Evolutionary conservation across 2,329 filamentous ascomycete genomes (phyloP), one percentile per base, ranked within the genome.

Genomic region (Sclerotinia subarctica): DNA sequence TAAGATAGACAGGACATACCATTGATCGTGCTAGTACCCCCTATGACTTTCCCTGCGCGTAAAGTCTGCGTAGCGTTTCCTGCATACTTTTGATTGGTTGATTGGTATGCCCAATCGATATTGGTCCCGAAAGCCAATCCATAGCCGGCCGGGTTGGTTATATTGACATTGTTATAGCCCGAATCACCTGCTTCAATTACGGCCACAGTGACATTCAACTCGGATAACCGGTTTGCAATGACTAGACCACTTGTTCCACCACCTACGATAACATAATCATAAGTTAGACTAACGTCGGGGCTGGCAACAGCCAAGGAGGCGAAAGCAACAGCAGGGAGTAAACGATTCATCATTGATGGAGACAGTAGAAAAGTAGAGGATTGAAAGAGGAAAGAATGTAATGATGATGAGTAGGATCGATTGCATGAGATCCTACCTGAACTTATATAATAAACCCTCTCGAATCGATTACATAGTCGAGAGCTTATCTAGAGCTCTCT

Each of bases 1-100:
- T 70, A 1, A 72, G 67, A 52, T 38, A 13, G 13, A 75, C 74
- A 29, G 71, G 77, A 76, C 24, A 77, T 66, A 69, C 69, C 70
- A 72, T 82, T 82, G 65, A 82, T 81, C 13, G 76, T 74, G 21
- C 78, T 80, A 3, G 79, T 80, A 7, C 80, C 81, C 54, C 79
- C 79, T 2, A 82, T 71, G 0, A 78, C 80, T 69, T 79, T 82
- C 3, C 80, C 81, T n/a, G 79, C 78, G 56, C 74, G 75, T 57
- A 81, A 74, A 5, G 72, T 72, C 46, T 79, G 71, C 0, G 64
- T 70, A 5, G 46, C 67, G 35, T 75, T 74, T 11, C 71, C 75
- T 2, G 73, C 77, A 73, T 79, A 79, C 35, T 73, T 53, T 69
- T 76, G 74, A 10, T 72, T 70, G 32, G 68, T 71, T 38, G 76